Percentiles rank a stretch among this genome's conserved stretches.
phyloP scores from a whole-genome alignment of 208 protist species.

The Wallacemonas sp. region DNA sequence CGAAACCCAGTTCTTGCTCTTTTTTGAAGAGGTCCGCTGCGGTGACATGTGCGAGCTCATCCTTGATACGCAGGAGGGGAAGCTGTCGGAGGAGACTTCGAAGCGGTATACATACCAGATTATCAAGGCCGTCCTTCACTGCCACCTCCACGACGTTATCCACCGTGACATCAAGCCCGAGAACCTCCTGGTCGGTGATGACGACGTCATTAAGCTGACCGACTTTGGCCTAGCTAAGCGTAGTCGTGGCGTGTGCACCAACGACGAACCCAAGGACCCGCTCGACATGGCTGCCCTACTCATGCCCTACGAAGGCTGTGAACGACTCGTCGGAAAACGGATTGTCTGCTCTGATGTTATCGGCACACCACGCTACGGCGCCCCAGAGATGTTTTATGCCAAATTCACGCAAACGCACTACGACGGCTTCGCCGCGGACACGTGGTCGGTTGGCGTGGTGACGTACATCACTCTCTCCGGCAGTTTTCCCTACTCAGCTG shows the following conservation, averaged over 20 bases:
- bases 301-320: conserved; percentile 78
- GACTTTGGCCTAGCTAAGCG: conserved; percentile 91
- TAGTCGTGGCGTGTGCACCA: conserved; percentile 69
- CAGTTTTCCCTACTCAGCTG: conserved; percentile 94
- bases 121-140: conserved; percentile 89
- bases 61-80: conserved; percentile 71
- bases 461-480: conserved; percentile 97
- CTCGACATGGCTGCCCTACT: conserved; percentile 65
- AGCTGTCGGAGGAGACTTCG: conserved; percentile 74
- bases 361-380: conserved; percentile 88
- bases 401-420: conserved; percentile 93
- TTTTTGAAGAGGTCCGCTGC: conserved; percentile 86
- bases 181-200: conserved; percentile 85
- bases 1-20: conserved; percentile 80
- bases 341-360: conserved; percentile 90
- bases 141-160: conserved; percentile 90
- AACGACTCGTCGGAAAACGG: conserved; percentile 77
- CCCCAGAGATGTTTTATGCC: conserved; percentile 91
- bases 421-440: conserved; percentile 93
- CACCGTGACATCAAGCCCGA: conserved; percentile 93
- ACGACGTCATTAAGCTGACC: conserved; percentile 90
- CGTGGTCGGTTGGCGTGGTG: conserved; percentile 96
- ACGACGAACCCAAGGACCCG: conserved; percentile 49
- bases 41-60: conserved; percentile 90
- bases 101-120: conserved; percentile 90